These are phyloP conservation scores for Fusarium fracticaudum DNA, from an alignment of 2,329 filamentous ascomycete species.

Conservation along the genomic window DNA sequence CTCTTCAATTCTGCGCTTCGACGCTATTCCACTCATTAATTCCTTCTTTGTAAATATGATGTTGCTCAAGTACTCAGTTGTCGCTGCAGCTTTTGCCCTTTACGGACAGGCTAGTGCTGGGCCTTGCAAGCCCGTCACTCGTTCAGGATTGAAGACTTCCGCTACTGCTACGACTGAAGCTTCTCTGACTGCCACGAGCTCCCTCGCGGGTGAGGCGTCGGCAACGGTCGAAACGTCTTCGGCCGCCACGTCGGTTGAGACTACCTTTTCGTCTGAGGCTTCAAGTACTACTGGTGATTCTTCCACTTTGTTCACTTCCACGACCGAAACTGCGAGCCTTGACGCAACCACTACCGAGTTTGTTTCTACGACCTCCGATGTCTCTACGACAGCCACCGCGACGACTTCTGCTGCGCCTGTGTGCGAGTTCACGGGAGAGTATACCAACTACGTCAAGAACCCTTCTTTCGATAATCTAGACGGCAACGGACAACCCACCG, in stretches of 20 bases:
- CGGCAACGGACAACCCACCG: background rate
- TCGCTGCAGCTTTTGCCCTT: background rate
- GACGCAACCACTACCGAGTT: background rate
- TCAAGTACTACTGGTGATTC: accelerated
- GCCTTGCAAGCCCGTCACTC: background rate
- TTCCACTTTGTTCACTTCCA: background rate
- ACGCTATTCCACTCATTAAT: background rate
- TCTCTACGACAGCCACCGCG: background rate
- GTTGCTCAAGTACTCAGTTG: background rate
- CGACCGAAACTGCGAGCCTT: background rate
- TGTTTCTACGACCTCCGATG: background rate
- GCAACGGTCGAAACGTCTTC: background rate
- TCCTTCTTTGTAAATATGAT: slow-evolving; percentile 13
- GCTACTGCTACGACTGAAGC: background rate
- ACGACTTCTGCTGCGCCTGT: background rate
- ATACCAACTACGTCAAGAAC: background rate
- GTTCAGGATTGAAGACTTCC: background rate
- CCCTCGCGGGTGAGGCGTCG: background rate
- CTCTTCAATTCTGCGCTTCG: background rate
- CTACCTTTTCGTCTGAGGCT: slow-evolving; percentile 40
- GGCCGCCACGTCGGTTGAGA: background rate
- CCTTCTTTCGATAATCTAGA: background rate
- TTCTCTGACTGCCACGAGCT: background rate
- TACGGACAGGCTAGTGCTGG: background rate
- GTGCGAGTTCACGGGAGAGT: background rate